Percentiles rank a stretch among this genome's conserved stretches.
Conservation (phyloP, 2,329 filamentous ascomycete species). For the Macrophomina phaseolina region DNA sequence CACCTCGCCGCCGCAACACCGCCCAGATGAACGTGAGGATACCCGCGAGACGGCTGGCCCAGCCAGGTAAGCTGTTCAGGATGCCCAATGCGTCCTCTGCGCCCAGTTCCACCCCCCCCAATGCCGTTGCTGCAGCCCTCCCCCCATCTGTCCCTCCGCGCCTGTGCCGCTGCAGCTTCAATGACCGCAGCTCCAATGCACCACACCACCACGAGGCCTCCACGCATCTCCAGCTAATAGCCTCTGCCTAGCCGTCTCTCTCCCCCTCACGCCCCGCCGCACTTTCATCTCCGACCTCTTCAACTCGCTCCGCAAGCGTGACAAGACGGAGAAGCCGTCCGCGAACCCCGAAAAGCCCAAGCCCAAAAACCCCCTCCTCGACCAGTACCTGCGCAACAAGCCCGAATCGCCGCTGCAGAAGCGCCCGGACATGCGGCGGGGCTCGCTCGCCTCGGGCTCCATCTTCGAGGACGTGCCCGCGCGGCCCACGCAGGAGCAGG, state of each 20-base stretch:
- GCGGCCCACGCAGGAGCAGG: slow-evolving; percentile 7
- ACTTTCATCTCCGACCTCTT: slow-evolving; percentile 22
- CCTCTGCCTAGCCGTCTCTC: slow-evolving; percentile 16
- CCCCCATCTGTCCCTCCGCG: neutral
- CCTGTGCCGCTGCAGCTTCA: neutral
- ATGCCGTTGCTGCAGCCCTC: neutral
- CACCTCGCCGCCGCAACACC: slow-evolving; percentile 26
- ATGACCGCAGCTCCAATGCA: neutral
- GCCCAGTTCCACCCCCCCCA: neutral
- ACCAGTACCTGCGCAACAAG: slow-evolving; percentile 55
- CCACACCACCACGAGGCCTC: neutral
- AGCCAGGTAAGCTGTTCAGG: slow-evolving; percentile 59
- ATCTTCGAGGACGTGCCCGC: slow-evolving; percentile 56
- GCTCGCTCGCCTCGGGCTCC: slow-evolving; percentile 55
- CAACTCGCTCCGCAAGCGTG: slow-evolving; percentile 7
- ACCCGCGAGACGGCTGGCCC: slow-evolving; percentile 66
- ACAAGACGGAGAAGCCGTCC: neutral
- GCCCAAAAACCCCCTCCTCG: slow-evolving; percentile 63
- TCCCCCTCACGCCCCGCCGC: slow-evolving; percentile 16
- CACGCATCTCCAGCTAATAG: neutral
- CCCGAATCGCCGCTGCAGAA: slow-evolving; percentile 17
- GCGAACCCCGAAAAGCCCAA: neutral
- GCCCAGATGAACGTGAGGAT: slow-evolving; percentile 68
- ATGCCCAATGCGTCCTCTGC: neutral
- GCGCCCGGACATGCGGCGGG: slow-evolving; percentile 36